phyloP scores from a whole-genome alignment of 2,329 filamentous ascomycete species.

The Periconia digitata region DNA sequence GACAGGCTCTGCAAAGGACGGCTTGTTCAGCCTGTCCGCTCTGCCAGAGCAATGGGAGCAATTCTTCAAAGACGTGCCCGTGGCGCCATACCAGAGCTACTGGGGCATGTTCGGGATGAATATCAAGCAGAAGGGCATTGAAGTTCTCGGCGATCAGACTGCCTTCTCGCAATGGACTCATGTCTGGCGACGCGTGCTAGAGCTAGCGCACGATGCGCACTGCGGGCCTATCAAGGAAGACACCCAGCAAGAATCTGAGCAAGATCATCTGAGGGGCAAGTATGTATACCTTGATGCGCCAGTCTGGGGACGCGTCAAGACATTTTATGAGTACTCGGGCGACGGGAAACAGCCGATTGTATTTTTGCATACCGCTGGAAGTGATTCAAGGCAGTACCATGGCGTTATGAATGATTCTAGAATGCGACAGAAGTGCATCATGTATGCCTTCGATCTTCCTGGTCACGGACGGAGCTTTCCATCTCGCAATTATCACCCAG shows the following conservation, averaged over 20 bases:
- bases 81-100: conserved; percentile 49
- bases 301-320: conserved; percentile 52
- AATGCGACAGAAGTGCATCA: conserved; percentile 52
- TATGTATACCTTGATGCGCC: conserved; percentile 52
- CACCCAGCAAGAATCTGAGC: conserved; percentile 36
- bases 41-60: conserved; percentile 51
- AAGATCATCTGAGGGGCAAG: conserved; percentile 50
- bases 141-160: conserved; percentile 50
- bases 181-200: conserved; percentile 52
- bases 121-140: conserved; percentile 52
- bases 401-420: conserved; percentile 54
- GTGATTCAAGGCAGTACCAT: conserved; percentile 54
- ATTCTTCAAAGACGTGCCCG: conserved; percentile 48
- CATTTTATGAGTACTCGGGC: conserved; percentile 54
- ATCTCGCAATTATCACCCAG: conserved; percentile 43
- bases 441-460: conserved; percentile 55
- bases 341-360: conserved; percentile 50
- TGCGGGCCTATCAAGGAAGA: conserved; percentile 49
- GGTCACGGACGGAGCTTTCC: conserved; percentile 54
- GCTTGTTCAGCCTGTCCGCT: conserved; percentile 44
- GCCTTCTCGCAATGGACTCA: conserved; percentile 50
- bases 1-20: conserved; percentile 33
- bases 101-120: conserved; percentile 53
- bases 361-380: conserved; percentile 51
- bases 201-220: conserved; percentile 51